Evolutionary conservation across 140 eudicot species (phyloP).

Genomic region (Anethum foeniculum): DNA sequence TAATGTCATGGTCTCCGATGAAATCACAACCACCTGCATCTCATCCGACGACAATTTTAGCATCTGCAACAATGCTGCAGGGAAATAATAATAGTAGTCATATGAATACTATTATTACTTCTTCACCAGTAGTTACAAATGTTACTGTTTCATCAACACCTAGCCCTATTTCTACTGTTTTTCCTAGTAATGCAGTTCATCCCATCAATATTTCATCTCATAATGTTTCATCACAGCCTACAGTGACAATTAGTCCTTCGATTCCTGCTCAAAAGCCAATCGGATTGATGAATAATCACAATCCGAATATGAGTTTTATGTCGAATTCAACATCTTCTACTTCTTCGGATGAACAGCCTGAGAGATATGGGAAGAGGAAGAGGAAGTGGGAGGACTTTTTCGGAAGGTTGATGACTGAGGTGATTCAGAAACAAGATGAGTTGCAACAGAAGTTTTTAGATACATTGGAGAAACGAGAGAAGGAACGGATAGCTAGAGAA

Average conservation of each 20-base stretch:
- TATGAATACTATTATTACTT: neutral
- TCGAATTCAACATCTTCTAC: constrained; percentile 40
- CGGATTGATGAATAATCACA: neutral
- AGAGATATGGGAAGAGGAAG: constrained; percentile 33
- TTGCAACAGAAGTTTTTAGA: constrained; percentile 45
- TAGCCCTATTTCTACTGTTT: constrained; percentile 12
- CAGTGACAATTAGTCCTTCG: neutral
- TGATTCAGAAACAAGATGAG: constrained; percentile 47
- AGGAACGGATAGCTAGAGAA: constrained; percentile 34
- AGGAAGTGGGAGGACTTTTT: constrained; percentile 56
- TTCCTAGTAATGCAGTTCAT: constrained; percentile 8
- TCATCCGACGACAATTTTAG: neutral
- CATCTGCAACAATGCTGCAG: neutral
- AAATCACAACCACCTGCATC: constrained; percentile 5
- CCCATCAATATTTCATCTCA: constrained; percentile 1
- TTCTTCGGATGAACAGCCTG: constrained; percentile 41
- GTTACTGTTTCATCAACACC: constrained; percentile 10
- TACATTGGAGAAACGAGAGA: constrained; percentile 41
- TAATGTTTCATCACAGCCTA: neutral
- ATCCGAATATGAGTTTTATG: neutral
- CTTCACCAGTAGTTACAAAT: neutral
- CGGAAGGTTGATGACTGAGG: constrained; percentile 41
- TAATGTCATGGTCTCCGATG: constrained; percentile 15
- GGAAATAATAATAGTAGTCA: neutral
- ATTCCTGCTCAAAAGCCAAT: neutral